Evolutionary conservation across 768 basidiomycete genomes (phyloP), one percentile per base, ranked within the genome.

Genomic region (Leucosporidium creatinivorum): DNA sequence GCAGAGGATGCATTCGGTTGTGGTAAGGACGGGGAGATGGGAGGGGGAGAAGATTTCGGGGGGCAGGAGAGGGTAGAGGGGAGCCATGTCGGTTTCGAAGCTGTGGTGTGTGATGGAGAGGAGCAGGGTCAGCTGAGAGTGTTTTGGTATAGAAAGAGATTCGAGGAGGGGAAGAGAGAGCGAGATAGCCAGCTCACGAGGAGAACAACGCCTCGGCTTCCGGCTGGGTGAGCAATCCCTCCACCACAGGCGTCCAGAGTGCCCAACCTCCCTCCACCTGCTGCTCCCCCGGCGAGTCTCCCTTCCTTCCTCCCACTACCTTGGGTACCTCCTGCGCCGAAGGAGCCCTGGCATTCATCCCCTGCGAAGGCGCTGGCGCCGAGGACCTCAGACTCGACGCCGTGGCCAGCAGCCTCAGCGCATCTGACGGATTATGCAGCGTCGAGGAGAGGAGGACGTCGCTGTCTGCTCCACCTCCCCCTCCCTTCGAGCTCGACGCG

Each of bases 361-460:
- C 25, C 7, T 25, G 25, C 26, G 9, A 18, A 18, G n/a, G 54
- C 26, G 54, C 39, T 13, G 39, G 39, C 39, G 39, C 39, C 39
- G 39, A 44, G 15, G 39, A 44, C 39, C 39, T 44, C 39, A 44
- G 3, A 13, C 39, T 18, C n/a, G 55, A 68, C 0, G 70, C 70
- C 1, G 62, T 66, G 3, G 70, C 70, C 33, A 72, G 67, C 25
- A 72, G 61, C 28, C 50, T 48, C 15, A 72, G 61, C 7, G 70
- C 70, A 65, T 72, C 70, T 12, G 67, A 66, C 2, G 70, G 67
- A 49, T 72, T 72, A 64, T 68, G 70, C 48, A 72, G 55, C 3
- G 57, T 65, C 5, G 58, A 56, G 17, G 70, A 65, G 51, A 68
- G 62, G 64, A 72, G 70, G n/a, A 71, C 63, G 48, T 68, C 31